These are phyloP conservation scores for Penicillium sclerotigenum DNA, from an alignment of 2,329 filamentous ascomycete genomes.

Conservation along the genomic window DNA sequence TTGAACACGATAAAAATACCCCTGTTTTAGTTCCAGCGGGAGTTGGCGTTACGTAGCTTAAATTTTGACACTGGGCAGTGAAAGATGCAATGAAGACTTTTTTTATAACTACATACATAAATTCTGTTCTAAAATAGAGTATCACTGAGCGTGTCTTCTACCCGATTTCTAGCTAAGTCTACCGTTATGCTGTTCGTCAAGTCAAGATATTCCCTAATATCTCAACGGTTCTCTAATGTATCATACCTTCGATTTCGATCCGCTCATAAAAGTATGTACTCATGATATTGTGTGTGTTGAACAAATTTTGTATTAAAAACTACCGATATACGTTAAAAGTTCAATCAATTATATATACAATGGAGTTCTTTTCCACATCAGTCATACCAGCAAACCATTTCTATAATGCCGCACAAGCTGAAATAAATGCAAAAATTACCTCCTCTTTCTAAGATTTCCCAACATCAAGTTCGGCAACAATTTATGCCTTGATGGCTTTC, in stretches of 20 bases:
- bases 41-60: background rate
- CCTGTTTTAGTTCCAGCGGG: background rate
- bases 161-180: background rate
- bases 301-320: background rate
- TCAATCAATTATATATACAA: background rate
- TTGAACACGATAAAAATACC: constrained; percentile 3
- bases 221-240: no score
- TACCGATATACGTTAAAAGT: background rate
- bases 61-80: background rate
- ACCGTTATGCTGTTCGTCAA: background rate
- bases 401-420: background rate
- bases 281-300: background rate
- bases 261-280: background rate
- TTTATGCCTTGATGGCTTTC: constrained; percentile 24
- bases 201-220: no score
- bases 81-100: background rate
- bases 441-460: background rate
- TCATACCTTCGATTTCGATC: no score
- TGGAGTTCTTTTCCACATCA: constrained; percentile 4
- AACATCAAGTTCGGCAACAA: background rate
- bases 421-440: background rate
- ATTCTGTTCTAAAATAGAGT: background rate
- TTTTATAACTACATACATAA: background rate
- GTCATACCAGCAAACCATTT: background rate
- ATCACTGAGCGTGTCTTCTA: background rate